These are phyloP conservation scores for Penicillium pancosmium DNA, from an alignment of 495 filamentous ascomycete genomes.

Conservation along the genomic window DNA sequence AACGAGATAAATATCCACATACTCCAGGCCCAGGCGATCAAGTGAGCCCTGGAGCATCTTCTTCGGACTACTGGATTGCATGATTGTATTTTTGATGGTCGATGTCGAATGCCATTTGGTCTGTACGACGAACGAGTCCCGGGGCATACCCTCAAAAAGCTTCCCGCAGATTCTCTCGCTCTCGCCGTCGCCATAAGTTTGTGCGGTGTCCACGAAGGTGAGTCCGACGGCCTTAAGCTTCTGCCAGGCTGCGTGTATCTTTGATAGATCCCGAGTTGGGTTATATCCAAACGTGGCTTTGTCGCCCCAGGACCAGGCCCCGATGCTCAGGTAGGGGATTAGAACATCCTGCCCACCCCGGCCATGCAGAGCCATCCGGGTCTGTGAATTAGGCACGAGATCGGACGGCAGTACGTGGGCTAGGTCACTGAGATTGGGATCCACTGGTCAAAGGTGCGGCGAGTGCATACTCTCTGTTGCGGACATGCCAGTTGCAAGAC, in stretches of 20 bases:
- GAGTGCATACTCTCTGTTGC: constrained; percentile 36
- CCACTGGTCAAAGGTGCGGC: constrained; percentile 27
- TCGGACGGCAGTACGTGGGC: constrained; percentile 24
- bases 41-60: constrained; percentile 40
- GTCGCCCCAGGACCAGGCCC: constrained; percentile 48
- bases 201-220: constrained; percentile 45
- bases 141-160: constrained; percentile 35
- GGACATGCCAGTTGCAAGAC: constrained; percentile 40
- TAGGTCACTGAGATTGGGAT: constrained; percentile 24
- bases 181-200: constrained; percentile 43
- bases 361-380: constrained; percentile 21
- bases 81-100: constrained; percentile 18
- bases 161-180: constrained; percentile 41
- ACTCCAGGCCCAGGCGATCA: constrained; percentile 67
- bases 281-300: constrained; percentile 42
- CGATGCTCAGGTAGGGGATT: constrained; percentile 37
- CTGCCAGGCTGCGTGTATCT: constrained; percentile 39
- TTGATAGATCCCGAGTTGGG: constrained; percentile 28
- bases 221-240: constrained; percentile 29
- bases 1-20: constrained; percentile 81
- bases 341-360: constrained; percentile 25
- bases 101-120: constrained; percentile 27
- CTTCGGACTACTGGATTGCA: constrained; percentile 24
- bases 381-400: constrained; percentile 20
- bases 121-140: constrained; percentile 34